Base-by-base conservation (phyloP, 164 flowering plant genomes). In the Paratinospora sagittata region DNA sequence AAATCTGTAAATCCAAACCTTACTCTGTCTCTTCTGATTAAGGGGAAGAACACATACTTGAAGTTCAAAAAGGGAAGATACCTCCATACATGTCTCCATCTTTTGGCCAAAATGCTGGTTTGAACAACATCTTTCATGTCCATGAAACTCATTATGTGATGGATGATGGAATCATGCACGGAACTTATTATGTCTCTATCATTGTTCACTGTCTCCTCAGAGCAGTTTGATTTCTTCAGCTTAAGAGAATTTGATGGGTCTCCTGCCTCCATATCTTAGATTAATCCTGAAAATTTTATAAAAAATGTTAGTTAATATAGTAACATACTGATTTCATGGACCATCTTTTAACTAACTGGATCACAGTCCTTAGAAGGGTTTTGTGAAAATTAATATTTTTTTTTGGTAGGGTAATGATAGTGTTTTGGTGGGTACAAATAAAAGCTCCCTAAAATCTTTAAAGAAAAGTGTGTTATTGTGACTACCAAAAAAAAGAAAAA, bases 81-180 rank as follows among this genome's bases (percentile, higher is more conserved):
- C 27, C 2, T 24, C 55, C 66, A 61, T 5, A 62, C 16, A 62
- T 41, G 14, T 41, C 66, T 41, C 66, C 73, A 70, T 37, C 66
- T 63, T 27, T 30, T 62, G 12, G 67, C 43, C 58, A 70, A 27
- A 43, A 70, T 16, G 24, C 67, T 41, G n/a, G 73, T 62, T 62
- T 39, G 57, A 12, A 70, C 57, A 9, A 47, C 73, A 45, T 39
- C n/a, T 47, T 71, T 71, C 9, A 71, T 64, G 62, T 71, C 73
- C 21, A 71, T 33, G 39, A 63, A 71, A 45, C 57, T 41, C 27
- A 63, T 24, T 6, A 71, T 63, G 61, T 24, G 33, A 47, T 62
- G 67, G 21, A 71, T 39, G 19, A 71, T 24, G 16, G 66, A 10
- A 13, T 43, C 67, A 17, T 45, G 67, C 64, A 71, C 63, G 43